Conservation (phyloP, 768 basidiomycete genomes). For the Rhizopogon vinicolor region DNA sequence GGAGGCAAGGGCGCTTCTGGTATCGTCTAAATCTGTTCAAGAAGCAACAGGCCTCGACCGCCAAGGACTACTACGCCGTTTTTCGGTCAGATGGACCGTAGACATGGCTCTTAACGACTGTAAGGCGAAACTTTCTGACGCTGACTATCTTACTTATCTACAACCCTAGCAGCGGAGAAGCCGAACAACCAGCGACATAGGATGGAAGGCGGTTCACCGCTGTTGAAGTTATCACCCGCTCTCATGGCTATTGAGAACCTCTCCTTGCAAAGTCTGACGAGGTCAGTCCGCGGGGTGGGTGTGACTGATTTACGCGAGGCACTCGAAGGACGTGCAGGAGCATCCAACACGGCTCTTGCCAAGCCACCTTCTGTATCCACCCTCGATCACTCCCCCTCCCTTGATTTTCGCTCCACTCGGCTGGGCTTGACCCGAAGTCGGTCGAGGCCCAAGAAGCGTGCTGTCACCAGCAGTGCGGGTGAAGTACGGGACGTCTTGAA, state of each 20-base stretch:
- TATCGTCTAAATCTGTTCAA: conserved; percentile 49
- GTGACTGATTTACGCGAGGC: conserved; percentile 88
- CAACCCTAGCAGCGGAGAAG: conserved; percentile 47
- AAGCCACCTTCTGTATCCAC: conserved; percentile 75
- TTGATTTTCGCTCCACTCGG: conserved; percentile 35
- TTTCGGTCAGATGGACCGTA: conserved; percentile 66
- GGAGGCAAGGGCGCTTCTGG: conserved; percentile 51
- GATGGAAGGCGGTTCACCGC: conserved; percentile 66
- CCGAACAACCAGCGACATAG: conserved; percentile 53
- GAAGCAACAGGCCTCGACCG: conserved; percentile 62
- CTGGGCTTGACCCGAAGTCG: conserved; percentile 45
- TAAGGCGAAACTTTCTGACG: conserved; percentile 34
- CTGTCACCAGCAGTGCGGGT: conserved; percentile 45
- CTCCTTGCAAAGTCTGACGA: conserved; percentile 78
- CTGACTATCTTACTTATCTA: conserved; percentile 3
- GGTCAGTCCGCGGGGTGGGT: conserved; percentile 77
- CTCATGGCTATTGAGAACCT: conserved; percentile 91
- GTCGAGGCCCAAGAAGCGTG: conserved; percentile 52
- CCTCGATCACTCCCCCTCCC: conserved; percentile 61
- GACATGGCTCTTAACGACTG: conserved; percentile 73
- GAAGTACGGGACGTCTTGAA: conserved; percentile 82
- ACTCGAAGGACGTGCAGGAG: conserved; percentile 77
- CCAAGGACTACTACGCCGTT: conserved; percentile 46
- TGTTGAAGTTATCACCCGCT: conserved; percentile 78
- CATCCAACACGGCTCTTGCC: conserved; percentile 71